Conservation (phyloP, 176 grass and related monocot genomes). For the Guadua angustifolia region DNA sequence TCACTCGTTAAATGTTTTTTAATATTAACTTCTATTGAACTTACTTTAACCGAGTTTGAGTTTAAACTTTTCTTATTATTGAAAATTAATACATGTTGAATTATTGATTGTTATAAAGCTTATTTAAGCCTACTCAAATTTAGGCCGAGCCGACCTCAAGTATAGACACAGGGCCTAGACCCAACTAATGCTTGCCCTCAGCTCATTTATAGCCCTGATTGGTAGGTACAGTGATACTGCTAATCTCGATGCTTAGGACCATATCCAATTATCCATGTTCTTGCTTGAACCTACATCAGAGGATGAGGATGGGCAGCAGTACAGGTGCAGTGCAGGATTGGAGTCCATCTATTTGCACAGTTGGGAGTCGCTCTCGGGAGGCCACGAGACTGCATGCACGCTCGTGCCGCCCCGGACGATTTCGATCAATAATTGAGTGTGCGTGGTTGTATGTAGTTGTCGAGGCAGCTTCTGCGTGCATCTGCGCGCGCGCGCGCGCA, state of each 20-base stretch:
- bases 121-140: too few relatives aligned
- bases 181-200: too few relatives aligned
- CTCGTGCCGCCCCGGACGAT: neutral
- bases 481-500: neutral
- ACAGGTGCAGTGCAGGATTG: slow-evolving; percentile 9
- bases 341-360: slow-evolving; percentile 17
- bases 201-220: neutral
- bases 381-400: neutral
- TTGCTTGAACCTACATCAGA: neutral
- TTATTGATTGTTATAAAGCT: too few relatives aligned
- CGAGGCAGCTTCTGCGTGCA: neutral
- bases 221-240: slow-evolving; percentile 25
- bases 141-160: too few relatives aligned
- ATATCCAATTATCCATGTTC: slow-evolving; percentile 10
- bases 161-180: too few relatives aligned
- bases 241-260: slow-evolving; percentile 3
- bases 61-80: too few relatives aligned
- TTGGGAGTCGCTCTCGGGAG: slow-evolving; percentile 21
- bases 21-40: too few relatives aligned
- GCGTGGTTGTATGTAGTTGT: slow-evolving; percentile 23
- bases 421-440: neutral
- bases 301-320: slow-evolving; percentile 31
- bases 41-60: too few relatives aligned
- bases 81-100: too few relatives aligned
- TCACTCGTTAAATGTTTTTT: too few relatives aligned